phyloP scores from a whole-genome alignment of 345 rosid genomes.

The Hypericum perforatum region DNA sequence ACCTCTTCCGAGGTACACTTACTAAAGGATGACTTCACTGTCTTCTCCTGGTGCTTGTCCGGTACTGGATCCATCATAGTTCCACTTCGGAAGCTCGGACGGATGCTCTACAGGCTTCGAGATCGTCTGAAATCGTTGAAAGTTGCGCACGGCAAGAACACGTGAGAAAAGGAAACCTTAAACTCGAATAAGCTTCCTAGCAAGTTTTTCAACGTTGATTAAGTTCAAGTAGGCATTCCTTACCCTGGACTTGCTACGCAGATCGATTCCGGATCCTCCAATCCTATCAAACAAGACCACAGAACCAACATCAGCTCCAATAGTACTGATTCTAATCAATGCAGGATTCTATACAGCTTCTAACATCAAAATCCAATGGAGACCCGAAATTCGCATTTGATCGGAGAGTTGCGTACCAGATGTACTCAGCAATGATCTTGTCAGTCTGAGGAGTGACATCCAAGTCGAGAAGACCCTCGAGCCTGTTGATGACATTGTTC shows the following conservation, averaged over 20 bases:
- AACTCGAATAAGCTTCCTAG: constrained; percentile 5
- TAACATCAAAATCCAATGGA: no score
- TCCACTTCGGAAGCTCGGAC: constrained; percentile 97
- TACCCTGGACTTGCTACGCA: constrained; percentile 97
- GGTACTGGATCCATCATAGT: constrained; percentile 96
- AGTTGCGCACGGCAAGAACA: neutral
- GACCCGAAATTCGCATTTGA: neutral
- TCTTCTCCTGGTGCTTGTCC: constrained; percentile 98
- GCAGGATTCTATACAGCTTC: no score
- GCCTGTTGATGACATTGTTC: constrained; percentile 52
- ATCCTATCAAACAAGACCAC: constrained; percentile 43
- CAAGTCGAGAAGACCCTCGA: constrained; percentile 64
- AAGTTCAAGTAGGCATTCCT: constrained; percentile 6
- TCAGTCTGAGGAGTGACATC: constrained; percentile 79
- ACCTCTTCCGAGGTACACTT: constrained; percentile 24
- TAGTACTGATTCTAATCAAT: no score
- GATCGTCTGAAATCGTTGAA: constrained; percentile 41
- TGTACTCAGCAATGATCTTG: constrained; percentile 87
- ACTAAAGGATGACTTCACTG: constrained; percentile 97
- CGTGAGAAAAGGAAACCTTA: constrained; percentile 3
- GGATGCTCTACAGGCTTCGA: constrained; percentile 83
- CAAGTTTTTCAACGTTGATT: neutral
- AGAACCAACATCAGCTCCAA: no score
- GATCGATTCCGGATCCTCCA: constrained; percentile 80
- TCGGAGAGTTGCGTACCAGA: constrained; percentile 45